Base-by-base conservation (phyloP, 2,329 filamentous ascomycete species). In the Scedosporium aurantiacum region DNA sequence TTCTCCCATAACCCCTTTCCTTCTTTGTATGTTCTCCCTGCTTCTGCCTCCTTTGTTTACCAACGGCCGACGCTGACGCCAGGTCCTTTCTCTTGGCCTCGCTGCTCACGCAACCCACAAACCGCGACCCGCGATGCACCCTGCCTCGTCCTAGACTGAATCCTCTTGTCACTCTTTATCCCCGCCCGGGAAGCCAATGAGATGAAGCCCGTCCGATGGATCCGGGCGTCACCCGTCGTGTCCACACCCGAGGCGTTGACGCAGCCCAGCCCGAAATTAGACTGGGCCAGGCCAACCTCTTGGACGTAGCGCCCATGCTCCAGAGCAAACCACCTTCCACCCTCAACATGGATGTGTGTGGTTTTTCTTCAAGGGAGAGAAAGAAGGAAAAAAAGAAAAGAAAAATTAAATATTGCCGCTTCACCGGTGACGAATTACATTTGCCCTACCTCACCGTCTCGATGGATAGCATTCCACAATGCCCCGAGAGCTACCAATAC, bases 301-400 rank as follows among this genome's bases (percentile, higher is more conserved):
- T 37, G 14, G 12, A 37, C 32, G 32, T 37, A 37, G 32, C 10
- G 32, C 32, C 32, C 10, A 37, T 37, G 32, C 32, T 37, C 32
- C 10, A 47, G 18, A 47, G 18, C n/a, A 47, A 47, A 21, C 18
- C n/a, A 5, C 43, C 18, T 3, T 47, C 43, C n/a, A 21, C 43
- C 16, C 8, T 7, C 8, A 47, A 21, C 43, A n/a, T 47, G 43
- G 43, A 28, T 54, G 50, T 8, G 5, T 54, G 21, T 5, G 21
- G 5, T 54, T 54, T 25, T 54, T 21, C 50, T 25, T 14, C 58
- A 57, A 62, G 62, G 61, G 61, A 60, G 60, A 32, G 57, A 62
- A 43, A 50, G n/a, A 57, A 50, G 47, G 50, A 61, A 60, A 63
- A 45, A 25, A 58, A 62, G 18, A 58, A n/a, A 61, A 56, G 59